phyloP scores from a whole-genome alignment of 768 basidiomycete genomes.

The Paxillus involutus region DNA sequence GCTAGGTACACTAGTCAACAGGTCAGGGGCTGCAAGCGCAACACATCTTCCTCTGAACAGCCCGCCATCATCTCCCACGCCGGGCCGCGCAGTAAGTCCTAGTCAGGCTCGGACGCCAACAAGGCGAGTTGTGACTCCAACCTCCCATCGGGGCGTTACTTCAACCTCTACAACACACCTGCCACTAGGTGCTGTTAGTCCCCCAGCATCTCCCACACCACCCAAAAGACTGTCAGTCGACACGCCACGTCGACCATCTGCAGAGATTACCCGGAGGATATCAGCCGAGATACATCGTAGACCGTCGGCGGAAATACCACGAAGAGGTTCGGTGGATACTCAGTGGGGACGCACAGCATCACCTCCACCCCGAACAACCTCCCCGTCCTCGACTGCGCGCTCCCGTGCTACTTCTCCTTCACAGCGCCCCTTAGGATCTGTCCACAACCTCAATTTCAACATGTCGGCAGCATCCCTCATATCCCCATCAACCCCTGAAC shows the following conservation, averaged over 20 bases:
- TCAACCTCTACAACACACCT: constrained; percentile 54
- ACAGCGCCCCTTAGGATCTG: constrained; percentile 41
- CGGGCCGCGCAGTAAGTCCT: constrained; percentile 41
- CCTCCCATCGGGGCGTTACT: constrained; percentile 39
- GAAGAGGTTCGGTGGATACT: constrained; percentile 21
- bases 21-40: constrained; percentile 37
- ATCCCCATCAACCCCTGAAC: constrained; percentile 50
- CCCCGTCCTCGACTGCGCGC: constrained; percentile 43
- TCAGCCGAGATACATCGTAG: constrained; percentile 23
- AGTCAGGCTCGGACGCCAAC: constrained; percentile 42
- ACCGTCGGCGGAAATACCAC: constrained; percentile 25
- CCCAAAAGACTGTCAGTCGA: constrained; percentile 29
- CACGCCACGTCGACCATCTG: constrained; percentile 33
- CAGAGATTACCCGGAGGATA: constrained; percentile 21
- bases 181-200: constrained; percentile 33
- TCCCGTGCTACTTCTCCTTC: constrained; percentile 47
- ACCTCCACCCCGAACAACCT: constrained; percentile 39
- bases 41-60: constrained; percentile 41
- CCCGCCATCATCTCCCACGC: constrained; percentile 39
- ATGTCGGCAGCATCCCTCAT: constrained; percentile 58
- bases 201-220: constrained; percentile 29
- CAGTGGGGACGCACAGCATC: constrained; percentile 25
- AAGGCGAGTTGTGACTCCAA: constrained; percentile 40
- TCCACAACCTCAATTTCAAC: constrained; percentile 57
- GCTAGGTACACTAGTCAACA: constrained; percentile 34